These are phyloP conservation scores for Colletotrichum sp. DNA, from an alignment of 2,329 filamentous ascomycete genomes.

Conservation along the genomic window DNA sequence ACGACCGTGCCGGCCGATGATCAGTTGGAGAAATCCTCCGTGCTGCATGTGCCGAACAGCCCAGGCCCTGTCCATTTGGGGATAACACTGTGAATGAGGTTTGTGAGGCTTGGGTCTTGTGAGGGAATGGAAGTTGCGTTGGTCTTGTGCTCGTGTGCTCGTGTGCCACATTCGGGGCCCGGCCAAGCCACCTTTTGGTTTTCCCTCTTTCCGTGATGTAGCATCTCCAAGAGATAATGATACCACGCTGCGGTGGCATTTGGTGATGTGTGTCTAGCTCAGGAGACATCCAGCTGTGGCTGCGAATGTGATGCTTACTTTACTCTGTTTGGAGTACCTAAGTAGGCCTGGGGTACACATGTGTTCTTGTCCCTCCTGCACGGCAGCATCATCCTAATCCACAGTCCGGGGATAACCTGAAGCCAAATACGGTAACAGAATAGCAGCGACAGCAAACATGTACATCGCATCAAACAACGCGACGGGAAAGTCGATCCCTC, in stretches of 20 bases:
- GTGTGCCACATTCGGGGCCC: slow-evolving; percentile 1
- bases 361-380: not conserved
- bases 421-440: not conserved
- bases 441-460: not conserved
- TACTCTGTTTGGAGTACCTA: not conserved
- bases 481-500: not conserved
- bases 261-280: not conserved
- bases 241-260: not conserved
- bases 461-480: not conserved
- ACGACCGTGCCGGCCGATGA: not conserved
- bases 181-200: not conserved
- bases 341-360: too few species aligned
- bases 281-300: not conserved
- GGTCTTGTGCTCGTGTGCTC: slow-evolving; percentile 19
- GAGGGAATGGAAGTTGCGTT: not conserved
- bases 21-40: slow-evolving; percentile 10
- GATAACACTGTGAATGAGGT: not conserved
- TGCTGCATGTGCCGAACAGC: not conserved
- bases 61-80: not conserved
- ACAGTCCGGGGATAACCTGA: not conserved
- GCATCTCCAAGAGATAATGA: not conserved
- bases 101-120: not conserved
- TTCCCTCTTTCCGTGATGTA: not conserved
- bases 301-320: not conserved
- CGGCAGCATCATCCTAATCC: slow-evolving; percentile 11